These are phyloP conservation scores for Phanerochaete sordida DNA, from an alignment of 768 basidiomycete genomes.

Conservation along the genomic window DNA sequence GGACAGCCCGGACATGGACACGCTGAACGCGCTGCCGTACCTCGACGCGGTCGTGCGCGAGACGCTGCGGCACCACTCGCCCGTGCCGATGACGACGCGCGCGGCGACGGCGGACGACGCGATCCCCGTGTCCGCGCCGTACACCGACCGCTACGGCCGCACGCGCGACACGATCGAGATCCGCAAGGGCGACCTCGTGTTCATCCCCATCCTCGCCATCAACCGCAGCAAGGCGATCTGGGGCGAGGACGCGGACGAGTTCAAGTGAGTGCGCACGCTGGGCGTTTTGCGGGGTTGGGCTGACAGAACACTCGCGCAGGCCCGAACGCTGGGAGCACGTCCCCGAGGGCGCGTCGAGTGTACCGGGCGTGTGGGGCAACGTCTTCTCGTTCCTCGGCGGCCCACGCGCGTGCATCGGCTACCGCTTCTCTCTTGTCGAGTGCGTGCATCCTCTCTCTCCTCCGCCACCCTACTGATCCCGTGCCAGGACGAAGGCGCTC, in stretches of 20 bases:
- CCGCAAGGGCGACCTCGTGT: conserved; percentile 20
- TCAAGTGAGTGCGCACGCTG: conserved; percentile 27
- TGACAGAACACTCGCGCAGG: neutral
- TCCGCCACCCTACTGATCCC: neutral
- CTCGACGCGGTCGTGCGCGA: conserved; percentile 67
- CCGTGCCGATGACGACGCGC: conserved; percentile 47
- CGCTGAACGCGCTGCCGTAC: conserved; percentile 61
- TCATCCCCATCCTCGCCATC: conserved; percentile 50
- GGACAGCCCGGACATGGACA: conserved; percentile 65
- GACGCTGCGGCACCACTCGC: conserved; percentile 52
- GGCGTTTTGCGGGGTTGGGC: too few species aligned
- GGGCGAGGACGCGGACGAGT: conserved; percentile 58
- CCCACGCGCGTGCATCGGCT: conserved; percentile 62
- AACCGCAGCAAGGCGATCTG: conserved; percentile 54
- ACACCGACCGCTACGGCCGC: conserved; percentile 17
- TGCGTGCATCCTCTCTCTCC: conserved; percentile 26
- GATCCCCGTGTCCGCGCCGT: conserved; percentile 44
- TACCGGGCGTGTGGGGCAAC: conserved; percentile 63
- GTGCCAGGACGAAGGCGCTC: conserved; percentile 14
- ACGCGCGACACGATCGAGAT: conserved; percentile 17
- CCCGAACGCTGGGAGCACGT: conserved; percentile 27
- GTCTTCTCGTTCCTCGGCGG: conserved; percentile 62
- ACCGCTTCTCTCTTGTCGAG: conserved; percentile 60
- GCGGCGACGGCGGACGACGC: conserved; percentile 41
- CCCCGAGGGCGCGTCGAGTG: conserved; percentile 39